A percentile compares a stretch with the other conserved stretches of the same genome.
Conservation (phyloP, 192 early-diverging fungal genomes). For the Coemansia sp. region DNA sequence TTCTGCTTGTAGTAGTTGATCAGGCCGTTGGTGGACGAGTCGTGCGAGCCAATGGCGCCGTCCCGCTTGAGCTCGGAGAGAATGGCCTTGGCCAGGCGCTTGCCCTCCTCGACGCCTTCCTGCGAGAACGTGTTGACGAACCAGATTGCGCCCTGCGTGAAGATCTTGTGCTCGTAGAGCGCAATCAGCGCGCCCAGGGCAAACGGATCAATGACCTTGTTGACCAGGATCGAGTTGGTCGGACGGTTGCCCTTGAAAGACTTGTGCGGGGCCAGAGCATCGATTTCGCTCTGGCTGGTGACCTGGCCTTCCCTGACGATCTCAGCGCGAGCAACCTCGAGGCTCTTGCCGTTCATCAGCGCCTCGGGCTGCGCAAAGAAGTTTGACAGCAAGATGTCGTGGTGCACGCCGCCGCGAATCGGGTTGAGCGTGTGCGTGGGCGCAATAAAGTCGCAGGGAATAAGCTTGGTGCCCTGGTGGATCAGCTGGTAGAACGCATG, state of each 20-base stretch:
- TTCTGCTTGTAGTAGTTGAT: constrained; percentile 86
- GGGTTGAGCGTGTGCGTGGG: constrained; percentile 94
- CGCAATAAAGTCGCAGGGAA: constrained; percentile 95
- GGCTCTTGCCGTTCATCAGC: constrained; percentile 89
- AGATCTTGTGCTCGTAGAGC: constrained; percentile 99
- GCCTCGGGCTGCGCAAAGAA: constrained; percentile 99
- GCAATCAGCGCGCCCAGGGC: constrained; percentile 92
- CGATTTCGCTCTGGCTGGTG: constrained; percentile 52
- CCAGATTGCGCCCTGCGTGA: constrained; percentile 97
- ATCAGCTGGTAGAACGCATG: constrained; percentile 99
- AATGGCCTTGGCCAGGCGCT: constrained; percentile 97
- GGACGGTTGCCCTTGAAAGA: constrained; percentile 97
- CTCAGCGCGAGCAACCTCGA: constrained; percentile 77
- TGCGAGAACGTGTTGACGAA: constrained; percentile 97
- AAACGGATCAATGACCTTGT: constrained; percentile 80
- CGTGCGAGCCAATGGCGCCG: constrained; percentile 68
- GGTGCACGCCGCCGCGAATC: constrained; percentile 77
- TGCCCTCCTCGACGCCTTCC: constrained; percentile 96
- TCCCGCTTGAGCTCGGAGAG: constrained; percentile 77
- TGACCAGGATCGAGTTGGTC: constrained; percentile 94
- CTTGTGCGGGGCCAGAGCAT: constrained; percentile 87
- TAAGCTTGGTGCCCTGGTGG: constrained; percentile 97
- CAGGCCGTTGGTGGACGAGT: constrained; percentile 92
- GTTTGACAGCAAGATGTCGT: constrained; percentile 97
- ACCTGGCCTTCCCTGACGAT: constrained; percentile 62